Percentiles rank a stretch among this genome's conserved stretches.
Evolutionary conservation across 768 basidiomycete genomes (phyloP).

Genomic region (Leccinum broughii): DNA sequence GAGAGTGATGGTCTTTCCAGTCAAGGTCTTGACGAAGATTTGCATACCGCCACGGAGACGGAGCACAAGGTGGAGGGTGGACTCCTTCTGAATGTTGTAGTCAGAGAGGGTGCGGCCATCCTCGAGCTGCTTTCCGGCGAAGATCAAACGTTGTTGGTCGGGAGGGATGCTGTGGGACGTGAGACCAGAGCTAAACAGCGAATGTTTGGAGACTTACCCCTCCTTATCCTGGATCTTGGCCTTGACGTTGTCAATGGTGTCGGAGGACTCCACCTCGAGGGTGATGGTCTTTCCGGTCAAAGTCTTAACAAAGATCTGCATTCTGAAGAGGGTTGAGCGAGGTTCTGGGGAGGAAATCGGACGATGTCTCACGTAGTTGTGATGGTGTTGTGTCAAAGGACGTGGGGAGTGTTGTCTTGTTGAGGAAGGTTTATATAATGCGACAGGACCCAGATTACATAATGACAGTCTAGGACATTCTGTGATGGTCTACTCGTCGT

Average conservation of each 20-base stretch:
- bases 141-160: constrained; percentile 94
- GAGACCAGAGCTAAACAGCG: neutral
- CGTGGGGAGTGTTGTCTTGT: too few species aligned
- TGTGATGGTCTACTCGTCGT: constrained; percentile 37
- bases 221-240: constrained; percentile 74
- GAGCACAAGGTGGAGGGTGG: constrained; percentile 83
- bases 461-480: constrained; percentile 2
- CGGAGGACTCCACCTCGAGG: constrained; percentile 30
- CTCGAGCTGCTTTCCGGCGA: constrained; percentile 94
- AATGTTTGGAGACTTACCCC: constrained; percentile 27
- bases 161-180: constrained; percentile 60
- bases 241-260: constrained; percentile 30
- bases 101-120: constrained; percentile 89
- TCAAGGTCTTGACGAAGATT: constrained; percentile 80
- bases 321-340: constrained; percentile 6
- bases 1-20: constrained; percentile 91
- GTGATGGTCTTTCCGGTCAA: constrained; percentile 84
- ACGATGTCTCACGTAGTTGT: constrained; percentile 4
- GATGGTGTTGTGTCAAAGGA: too few species aligned
- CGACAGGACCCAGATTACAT: neutral
- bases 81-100: constrained; percentile 96
- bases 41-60: constrained; percentile 93
- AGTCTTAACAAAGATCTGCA: constrained; percentile 84
- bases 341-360: neutral
- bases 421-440: too few species aligned